phyloP scores from a whole-genome alignment of 192 early-diverging fungal species.

The Spizellomyces punctatus region DNA sequence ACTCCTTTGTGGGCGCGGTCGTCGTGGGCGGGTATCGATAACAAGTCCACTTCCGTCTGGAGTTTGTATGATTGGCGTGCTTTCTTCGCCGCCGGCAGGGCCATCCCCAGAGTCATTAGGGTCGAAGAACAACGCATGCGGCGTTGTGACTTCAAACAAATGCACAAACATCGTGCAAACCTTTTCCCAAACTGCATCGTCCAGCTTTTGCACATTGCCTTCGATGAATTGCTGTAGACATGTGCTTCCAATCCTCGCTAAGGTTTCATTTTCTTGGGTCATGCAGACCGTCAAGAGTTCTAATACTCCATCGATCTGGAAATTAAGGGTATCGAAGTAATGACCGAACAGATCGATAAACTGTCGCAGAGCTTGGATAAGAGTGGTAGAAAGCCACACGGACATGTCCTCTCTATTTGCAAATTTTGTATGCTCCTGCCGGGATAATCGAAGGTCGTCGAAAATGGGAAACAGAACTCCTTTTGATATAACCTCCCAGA shows the following conservation, averaged over 20 bases:
- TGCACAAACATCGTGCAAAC: conserved; percentile 69
- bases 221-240: conserved; percentile 90
- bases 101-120: conserved; percentile 30
- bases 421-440: conserved; percentile 58
- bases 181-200: conserved; percentile 71
- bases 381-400: conserved; percentile 91
- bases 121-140: conserved; percentile 69
- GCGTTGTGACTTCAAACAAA: conserved; percentile 82
- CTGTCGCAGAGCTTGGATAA: conserved; percentile 89
- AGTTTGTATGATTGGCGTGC: not conserved
- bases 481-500: conserved; percentile 82
- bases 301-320: conserved; percentile 78
- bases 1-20: conserved; percentile 58
- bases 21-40: conserved; percentile 22
- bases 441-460: conserved; percentile 72
- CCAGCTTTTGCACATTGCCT: conserved; percentile 73
- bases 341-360: conserved; percentile 82
- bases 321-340: conserved; percentile 73
- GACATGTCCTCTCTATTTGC: conserved; percentile 83
- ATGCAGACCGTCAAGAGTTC: conserved; percentile 84
- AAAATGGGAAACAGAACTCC: conserved; percentile 91
- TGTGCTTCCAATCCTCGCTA: conserved; percentile 85
- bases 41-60: not conserved
- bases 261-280: conserved; percentile 89
- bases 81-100: not conserved